Conservation (phyloP, 2,329 filamentous ascomycete species). For the Claviceps sp. region DNA sequence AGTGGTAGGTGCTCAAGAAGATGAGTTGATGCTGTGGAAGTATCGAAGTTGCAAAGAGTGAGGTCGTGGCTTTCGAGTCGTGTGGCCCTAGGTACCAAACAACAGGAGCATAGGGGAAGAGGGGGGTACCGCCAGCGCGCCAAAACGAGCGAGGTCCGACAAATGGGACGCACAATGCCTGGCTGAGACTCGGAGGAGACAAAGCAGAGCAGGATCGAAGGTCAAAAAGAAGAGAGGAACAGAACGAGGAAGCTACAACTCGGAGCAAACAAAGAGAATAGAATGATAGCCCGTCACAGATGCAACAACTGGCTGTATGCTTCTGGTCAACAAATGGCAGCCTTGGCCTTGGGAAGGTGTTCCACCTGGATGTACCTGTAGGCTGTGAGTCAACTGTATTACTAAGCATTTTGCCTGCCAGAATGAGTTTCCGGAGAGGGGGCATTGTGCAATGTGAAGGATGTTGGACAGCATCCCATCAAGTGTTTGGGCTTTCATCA, state of each 20-base stretch:
- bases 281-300: slow-evolving; percentile 1
- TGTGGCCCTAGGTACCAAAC: slow-evolving; percentile 2
- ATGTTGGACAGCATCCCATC: too few relatives aligned
- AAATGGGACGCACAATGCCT: background rate
- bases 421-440: background rate
- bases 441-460: too few relatives aligned
- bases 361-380: background rate
- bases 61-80: background rate
- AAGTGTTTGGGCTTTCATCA: too few relatives aligned
- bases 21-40: background rate
- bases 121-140: background rate
- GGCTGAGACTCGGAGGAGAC: background rate
- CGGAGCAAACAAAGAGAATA: background rate
- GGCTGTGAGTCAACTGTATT: background rate
- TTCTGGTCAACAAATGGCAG: slow-evolving; percentile 19
- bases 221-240: background rate
- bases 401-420: background rate
- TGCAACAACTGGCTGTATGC: background rate
- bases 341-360: slow-evolving; percentile 10
- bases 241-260: background rate
- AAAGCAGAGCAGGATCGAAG: background rate
- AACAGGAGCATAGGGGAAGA: background rate
- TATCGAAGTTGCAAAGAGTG: background rate
- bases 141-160: slow-evolving; percentile 1
- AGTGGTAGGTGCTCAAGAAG: background rate